These are phyloP conservation scores for Raffaelea albimanens DNA, from an alignment of 2,329 filamentous ascomycete species.

Conservation along the genomic window DNA sequence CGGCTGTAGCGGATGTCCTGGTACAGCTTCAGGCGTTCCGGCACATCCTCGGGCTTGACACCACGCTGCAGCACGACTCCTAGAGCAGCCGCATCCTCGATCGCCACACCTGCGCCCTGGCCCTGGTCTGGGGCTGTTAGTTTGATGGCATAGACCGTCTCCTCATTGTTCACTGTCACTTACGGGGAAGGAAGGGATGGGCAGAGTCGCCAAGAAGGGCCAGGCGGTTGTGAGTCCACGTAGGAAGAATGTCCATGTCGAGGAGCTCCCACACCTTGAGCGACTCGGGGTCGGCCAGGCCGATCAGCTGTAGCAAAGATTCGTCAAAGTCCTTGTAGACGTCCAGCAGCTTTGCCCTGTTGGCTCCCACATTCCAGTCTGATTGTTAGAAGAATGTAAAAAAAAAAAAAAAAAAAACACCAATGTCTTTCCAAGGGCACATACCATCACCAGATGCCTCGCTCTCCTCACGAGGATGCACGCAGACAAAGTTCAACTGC, in stretches of 20 bases:
- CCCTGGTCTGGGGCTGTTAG: slow-evolving; percentile 31
- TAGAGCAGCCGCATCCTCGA: slow-evolving; percentile 56
- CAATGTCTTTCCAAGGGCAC: slow-evolving; percentile 1
- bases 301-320: slow-evolving; percentile 26
- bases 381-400: neutral
- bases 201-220: slow-evolving; percentile 58
- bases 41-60: slow-evolving; percentile 33
- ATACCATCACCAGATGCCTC: slow-evolving; percentile 21
- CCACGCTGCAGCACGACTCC: slow-evolving; percentile 42
- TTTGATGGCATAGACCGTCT: neutral
- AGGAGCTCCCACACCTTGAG: slow-evolving; percentile 50
- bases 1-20: slow-evolving; percentile 47
- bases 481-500: slow-evolving; percentile 38
- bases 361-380: slow-evolving; percentile 30
- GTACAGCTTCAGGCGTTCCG: slow-evolving; percentile 48
- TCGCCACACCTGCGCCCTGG: slow-evolving; percentile 53
- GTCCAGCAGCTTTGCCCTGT: slow-evolving; percentile 26
- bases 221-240: slow-evolving; percentile 43
- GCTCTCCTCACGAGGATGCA: slow-evolving; percentile 37
- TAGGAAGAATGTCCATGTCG: slow-evolving; percentile 50
- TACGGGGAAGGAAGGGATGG: slow-evolving; percentile 56
- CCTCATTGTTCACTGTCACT: slow-evolving; percentile 12
- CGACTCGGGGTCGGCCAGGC: slow-evolving; percentile 30
- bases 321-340: slow-evolving; percentile 33
- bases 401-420: neutral